Evolutionary conservation across 768 basidiomycete species (phyloP), one percentile per base, ranked within the genome.

Genomic region (Lactarius hengduanensis): DNA sequence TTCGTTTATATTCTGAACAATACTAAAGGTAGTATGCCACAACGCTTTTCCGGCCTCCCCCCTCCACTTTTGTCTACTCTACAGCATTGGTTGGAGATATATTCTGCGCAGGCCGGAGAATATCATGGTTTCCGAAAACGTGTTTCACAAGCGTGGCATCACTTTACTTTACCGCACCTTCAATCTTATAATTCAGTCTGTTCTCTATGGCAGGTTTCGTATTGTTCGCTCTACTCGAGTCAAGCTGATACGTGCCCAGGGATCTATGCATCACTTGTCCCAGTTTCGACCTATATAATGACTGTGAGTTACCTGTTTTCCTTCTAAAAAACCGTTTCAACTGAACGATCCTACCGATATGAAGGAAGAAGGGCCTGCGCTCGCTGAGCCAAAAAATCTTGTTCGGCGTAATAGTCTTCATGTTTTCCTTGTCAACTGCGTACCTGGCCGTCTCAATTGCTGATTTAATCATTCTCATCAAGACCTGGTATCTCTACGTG

Each of bases 181-280:
- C 22, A 50, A 50, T 22, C 20, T 50, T 11, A 50, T 50, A 13
- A 50, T 50, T 22, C 47, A 50, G 11, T n/a, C 47, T 9, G 3
- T 22, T 15, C n/a, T 50, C 22, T 50, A 50, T 50, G 47, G 47
- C 7, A 50, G 9, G 47, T 50, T 50, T 50, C 4, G 8, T 22
- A 3, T 50, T 50, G 2, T 22, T n/a, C 10, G 4, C 47, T 50
- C n/a, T 22, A n/a, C 8, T 50, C 47, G 7, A 16, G 18, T 22
- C 18, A 10, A 20, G 3, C 30, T 16, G 15, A 13, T 20, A 8
- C 22, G 6, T 20, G n/a, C 40, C 22, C 55, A 66, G 60, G 65
- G 2, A 41, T 62, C 7, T 66, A 66, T 41, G n/a, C 56, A 11
- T 66, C 28, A 28, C 65, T 66, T 15, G 18, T 66, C 13, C 47